Evolutionary conservation across 805 yeast genomes (phyloP).

Genomic region (Kockiozyma suomiensis): DNA sequence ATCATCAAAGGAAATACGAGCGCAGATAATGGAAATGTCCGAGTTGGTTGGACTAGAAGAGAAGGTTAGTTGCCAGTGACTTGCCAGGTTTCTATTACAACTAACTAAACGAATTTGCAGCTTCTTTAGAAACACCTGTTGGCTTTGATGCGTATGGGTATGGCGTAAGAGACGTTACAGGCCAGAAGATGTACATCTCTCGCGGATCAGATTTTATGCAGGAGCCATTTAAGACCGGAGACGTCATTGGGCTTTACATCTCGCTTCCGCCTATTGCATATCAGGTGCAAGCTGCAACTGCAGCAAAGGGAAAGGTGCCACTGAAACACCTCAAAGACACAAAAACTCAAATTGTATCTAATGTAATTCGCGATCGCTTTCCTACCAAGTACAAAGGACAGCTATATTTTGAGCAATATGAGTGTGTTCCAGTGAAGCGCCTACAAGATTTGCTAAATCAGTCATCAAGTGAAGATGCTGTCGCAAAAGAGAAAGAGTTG

Average conservation of each 20-base stretch:
- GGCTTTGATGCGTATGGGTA: constrained; percentile 95
- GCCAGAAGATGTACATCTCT: constrained; percentile 75
- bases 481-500: constrained; percentile 13
- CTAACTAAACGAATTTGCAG: constrained; percentile 40
- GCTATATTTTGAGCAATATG: constrained; percentile 81
- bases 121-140: constrained; percentile 89
- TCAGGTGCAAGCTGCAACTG: constrained; percentile 15
- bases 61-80: constrained; percentile 48
- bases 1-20: constrained; percentile 47
- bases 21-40: constrained; percentile 56
- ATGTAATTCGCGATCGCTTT: constrained; percentile 75
- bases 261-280: constrained; percentile 57
- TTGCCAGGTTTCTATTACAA: no score
- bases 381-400: constrained; percentile 81
- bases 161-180: constrained; percentile 78
- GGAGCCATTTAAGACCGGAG: constrained; percentile 70
- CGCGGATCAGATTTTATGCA: constrained; percentile 61
- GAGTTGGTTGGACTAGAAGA: constrained; percentile 80
- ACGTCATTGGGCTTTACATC: constrained; percentile 76
- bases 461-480: constrained; percentile 24
- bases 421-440: constrained; percentile 66
- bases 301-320: not conserved
- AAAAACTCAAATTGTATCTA: constrained; percentile 36
- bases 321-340: constrained; percentile 11
- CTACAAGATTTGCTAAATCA: constrained; percentile 74